phyloP scores from a whole-genome alignment of 352 stramenopile species.

The Globisporangium polare region DNA sequence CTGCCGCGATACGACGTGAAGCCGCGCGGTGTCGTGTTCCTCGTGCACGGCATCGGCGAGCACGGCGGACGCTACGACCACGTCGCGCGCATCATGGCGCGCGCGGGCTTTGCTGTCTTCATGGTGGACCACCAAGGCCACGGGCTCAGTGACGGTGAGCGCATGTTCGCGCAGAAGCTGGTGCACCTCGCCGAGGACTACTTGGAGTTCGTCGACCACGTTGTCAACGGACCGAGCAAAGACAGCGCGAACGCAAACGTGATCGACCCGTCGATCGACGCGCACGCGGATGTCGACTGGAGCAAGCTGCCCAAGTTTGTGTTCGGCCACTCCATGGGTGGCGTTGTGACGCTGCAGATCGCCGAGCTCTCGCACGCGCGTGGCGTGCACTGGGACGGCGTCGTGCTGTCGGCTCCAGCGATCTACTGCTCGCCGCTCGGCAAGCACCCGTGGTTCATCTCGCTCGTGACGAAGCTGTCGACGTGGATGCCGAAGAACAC shows the following conservation, averaged over 20 bases:
- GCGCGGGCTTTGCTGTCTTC: slow-evolving; percentile 47
- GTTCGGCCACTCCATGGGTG: slow-evolving; percentile 55
- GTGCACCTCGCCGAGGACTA: slow-evolving; percentile 45
- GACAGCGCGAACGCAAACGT: slow-evolving; percentile 18
- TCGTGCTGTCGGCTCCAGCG: slow-evolving; percentile 35
- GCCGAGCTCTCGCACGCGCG: slow-evolving; percentile 17
- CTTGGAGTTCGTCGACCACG: slow-evolving; percentile 47
- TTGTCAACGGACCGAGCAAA: slow-evolving; percentile 19
- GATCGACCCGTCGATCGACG: slow-evolving; percentile 27
- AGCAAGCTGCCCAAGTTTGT: slow-evolving; percentile 44
- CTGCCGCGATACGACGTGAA: slow-evolving; percentile 22
- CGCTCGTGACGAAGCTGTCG: slow-evolving; percentile 23
- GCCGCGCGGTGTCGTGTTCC: slow-evolving; percentile 38
- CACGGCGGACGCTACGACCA: slow-evolving; percentile 51
- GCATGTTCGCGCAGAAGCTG: slow-evolving; percentile 43
- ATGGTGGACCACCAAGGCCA: slow-evolving; percentile 57
- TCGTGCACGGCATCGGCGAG: slow-evolving; percentile 55
- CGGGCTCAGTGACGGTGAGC: slow-evolving; percentile 53
- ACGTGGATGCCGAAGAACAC: slow-evolving; percentile 29
- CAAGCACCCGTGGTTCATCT: slow-evolving; percentile 17
- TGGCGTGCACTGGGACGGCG: slow-evolving; percentile 29
- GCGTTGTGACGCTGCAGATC: slow-evolving; percentile 36
- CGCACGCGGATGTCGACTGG: slow-evolving; percentile 30
- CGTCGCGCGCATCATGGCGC: slow-evolving; percentile 30
- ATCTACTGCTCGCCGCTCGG: slow-evolving; percentile 27